Conservation (phyloP, 129 eudicot genomes). For the Helianthus tuberosus region DNA sequence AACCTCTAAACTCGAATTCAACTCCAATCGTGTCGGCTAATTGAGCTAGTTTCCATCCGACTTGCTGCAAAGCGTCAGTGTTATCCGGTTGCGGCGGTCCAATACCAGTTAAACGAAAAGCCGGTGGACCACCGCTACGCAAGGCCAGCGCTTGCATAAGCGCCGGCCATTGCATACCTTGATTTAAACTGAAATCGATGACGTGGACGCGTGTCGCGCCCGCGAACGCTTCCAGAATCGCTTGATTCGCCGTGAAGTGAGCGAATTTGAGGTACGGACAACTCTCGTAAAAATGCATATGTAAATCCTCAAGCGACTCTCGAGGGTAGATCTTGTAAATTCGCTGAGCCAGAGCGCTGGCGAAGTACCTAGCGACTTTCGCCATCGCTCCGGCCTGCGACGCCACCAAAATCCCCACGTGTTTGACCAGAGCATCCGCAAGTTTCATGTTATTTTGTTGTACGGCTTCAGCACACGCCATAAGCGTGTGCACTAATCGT, state of each 20-base stretch:
- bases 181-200: conserved; percentile 73
- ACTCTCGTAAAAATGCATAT: conserved; percentile 84
- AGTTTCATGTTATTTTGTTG: conserved; percentile 56
- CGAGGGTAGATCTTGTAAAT: conserved; percentile 64
- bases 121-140: conserved; percentile 79
- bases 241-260: conserved; percentile 89
- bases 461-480: conserved; percentile 84
- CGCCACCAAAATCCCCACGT: conserved; percentile 50
- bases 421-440: conserved; percentile 63
- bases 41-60: conserved; percentile 81
- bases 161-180: conserved; percentile 97
- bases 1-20: conserved; percentile 71
- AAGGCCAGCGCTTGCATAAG: conserved; percentile 81
- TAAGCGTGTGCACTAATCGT: conserved; percentile 70
- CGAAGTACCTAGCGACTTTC: conserved; percentile 73
- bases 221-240: conserved; percentile 74
- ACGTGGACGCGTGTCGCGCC: conserved; percentile 66
- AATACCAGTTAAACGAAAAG: conserved; percentile 69
- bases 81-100: conserved; percentile 90
- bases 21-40: conserved; percentile 67
- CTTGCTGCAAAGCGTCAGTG: conserved; percentile 71
- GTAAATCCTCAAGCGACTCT: conserved; percentile 49
- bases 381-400: conserved; percentile 79
- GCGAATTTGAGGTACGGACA: conserved; percentile 86
- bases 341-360: conserved; percentile 67